Conservation (phyloP, 257 asterid genomes). For the Nicotiana noctiflora region DNA sequence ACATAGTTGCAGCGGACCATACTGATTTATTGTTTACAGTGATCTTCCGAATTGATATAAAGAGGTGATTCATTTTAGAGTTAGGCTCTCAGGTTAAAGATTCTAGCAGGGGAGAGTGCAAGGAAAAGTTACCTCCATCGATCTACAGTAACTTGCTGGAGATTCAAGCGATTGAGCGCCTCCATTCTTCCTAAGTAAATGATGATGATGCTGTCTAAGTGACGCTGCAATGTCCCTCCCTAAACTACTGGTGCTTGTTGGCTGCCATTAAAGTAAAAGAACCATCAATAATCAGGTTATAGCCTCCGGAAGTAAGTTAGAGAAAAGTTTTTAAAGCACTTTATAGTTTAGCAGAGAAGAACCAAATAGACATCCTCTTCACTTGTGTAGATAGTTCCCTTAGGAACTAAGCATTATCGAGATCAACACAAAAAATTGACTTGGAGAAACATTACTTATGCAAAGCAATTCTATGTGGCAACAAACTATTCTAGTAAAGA, state of each 20-base stretch:
- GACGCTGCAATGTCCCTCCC: conserved; percentile 31
- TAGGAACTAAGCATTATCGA: neutral
- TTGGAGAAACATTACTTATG: neutral
- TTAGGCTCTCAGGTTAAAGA: too few species aligned
- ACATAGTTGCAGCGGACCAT: too few species aligned
- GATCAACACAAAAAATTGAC: neutral
- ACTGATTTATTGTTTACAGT: too few species aligned
- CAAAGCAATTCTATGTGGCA: neutral
- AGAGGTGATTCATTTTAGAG: too few species aligned
- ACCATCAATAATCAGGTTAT: neutral
- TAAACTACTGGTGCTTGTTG: conserved; percentile 15
- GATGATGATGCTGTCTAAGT: conserved; percentile 27
- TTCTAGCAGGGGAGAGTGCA: neutral
- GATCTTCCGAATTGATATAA: too few species aligned
- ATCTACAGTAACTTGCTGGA: conserved; percentile 55
- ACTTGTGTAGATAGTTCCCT: neutral
- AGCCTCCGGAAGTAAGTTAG: neutral
- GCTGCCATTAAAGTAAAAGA: conserved; percentile 29
- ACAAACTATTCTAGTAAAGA: neutral
- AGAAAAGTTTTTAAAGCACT: neutral
- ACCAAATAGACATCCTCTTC: neutral
- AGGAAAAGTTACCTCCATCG: conserved; percentile 55
- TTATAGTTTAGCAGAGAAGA: neutral
- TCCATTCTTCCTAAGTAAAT: conserved; percentile 25
- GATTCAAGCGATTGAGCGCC: conserved; percentile 40